A percentile compares a stretch with the other conserved stretches of the same genome.
phyloP scores from a whole-genome alignment of 257 asterid genomes.

The Mentha longifolia region DNA sequence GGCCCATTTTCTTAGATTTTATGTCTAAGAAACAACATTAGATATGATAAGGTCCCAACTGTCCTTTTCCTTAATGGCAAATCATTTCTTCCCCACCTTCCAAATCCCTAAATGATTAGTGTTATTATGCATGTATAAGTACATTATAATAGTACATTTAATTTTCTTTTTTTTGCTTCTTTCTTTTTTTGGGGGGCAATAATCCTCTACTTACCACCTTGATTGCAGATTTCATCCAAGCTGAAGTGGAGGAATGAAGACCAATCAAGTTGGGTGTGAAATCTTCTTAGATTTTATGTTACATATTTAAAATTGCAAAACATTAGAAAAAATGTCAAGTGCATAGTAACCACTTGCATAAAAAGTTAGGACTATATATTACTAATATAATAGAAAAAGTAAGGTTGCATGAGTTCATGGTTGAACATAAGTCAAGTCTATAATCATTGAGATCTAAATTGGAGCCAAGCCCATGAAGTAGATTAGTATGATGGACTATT shows the following conservation, averaged over 20 bases:
- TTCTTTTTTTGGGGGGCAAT: neutral
- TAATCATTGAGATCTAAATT: too few relatives aligned
- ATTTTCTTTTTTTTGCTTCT: neutral
- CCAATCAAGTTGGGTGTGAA: neutral
- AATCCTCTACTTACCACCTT: neutral
- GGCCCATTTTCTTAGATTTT: constrained; percentile 28
- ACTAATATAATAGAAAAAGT: too few relatives aligned
- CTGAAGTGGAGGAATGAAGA: neutral
- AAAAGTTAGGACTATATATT: too few relatives aligned
- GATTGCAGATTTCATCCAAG: neutral
- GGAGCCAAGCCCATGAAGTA: neutral
- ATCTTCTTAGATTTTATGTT: neutral
- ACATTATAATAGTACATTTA: constrained; percentile 21
- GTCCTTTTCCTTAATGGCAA: constrained; percentile 25
- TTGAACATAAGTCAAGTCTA: neutral
- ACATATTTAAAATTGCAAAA: neutral
- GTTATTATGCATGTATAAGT: constrained; percentile 25
- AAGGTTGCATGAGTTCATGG: neutral
- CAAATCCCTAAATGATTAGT: constrained; percentile 26
- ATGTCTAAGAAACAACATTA: constrained; percentile 29
- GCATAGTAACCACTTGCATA: neutral
- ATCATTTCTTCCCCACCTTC: constrained; percentile 40
- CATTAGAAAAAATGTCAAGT: neutral
- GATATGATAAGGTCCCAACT: constrained; percentile 17
- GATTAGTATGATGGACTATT: too few relatives aligned